Evolutionary conservation across 2,329 filamentous ascomycete genomes (phyloP), one percentile per base, ranked within the genome.

Genomic region (Hypoxylon sp.): DNA sequence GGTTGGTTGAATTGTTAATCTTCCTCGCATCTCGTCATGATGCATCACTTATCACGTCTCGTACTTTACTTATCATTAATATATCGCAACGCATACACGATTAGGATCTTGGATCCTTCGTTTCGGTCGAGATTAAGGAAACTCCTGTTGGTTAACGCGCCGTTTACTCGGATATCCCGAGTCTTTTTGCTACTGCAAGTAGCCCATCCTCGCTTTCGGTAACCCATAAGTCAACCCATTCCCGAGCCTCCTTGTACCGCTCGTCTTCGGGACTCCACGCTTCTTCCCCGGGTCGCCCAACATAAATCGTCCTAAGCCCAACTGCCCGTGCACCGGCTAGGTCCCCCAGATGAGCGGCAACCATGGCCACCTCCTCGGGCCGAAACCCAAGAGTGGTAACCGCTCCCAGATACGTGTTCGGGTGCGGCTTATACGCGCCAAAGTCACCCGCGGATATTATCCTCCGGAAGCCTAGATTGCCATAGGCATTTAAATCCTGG

Each of bases 301-400:
- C 88, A 76, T 94, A 96, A 2, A 96, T 84, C 0, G 92, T 93
- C 73, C 86, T 84, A 67, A 94, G 81, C 0, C 93, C 93, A 66
- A 83, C 85, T 2, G 74, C 76, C 73, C 88, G 88, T 3, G 93
- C 93, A 0, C 86, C 91, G 67, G 87, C 81, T 60, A 96, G 80
- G 78, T 95, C 93, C 5, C 75, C 78, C 64, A 95, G 80, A 80
- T 95, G 92, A 39, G 92, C 90, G 14, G 93, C 93, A 19, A 96
- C 91, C 87, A 96, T 89, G 19, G 88, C 91, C 63, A 93, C 91
- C 75, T 94, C 84, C 2, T 78, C 77, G 0, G 90, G 86, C 67
- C 85, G 73, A 46, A 90, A 68, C 0, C 85, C 87, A 58, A 94
- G 79, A 71, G 82, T 83, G 63, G 83, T 79, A 1, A 84, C 91